phyloP scores from a whole-genome alignment of 768 basidiomycete genomes.

The Amanita muscaria region DNA sequence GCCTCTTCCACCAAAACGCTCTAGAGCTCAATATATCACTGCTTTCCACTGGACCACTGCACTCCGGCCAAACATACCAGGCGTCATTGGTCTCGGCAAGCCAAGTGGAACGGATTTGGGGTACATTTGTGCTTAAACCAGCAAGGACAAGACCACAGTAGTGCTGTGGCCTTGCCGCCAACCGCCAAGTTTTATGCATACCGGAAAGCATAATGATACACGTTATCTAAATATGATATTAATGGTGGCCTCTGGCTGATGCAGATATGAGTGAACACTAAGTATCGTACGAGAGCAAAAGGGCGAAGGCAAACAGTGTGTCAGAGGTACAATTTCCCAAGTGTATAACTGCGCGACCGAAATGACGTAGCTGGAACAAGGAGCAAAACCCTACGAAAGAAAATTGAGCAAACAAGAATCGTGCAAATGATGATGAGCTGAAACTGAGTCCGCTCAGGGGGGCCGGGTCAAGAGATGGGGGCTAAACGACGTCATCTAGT shows the following conservation, averaged over 20 bases:
- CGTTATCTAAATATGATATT: slow-evolving; percentile 31
- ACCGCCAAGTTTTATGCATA: slow-evolving; percentile 17
- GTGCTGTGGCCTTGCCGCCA: slow-evolving; percentile 11
- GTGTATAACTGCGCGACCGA: slow-evolving; percentile 10
- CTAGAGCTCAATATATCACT: too few species aligned
- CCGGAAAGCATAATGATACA: slow-evolving; percentile 43
- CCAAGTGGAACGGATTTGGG: too few species aligned
- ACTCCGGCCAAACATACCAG: too few species aligned
- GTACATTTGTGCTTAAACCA: not conserved
- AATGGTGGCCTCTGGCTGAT: slow-evolving; percentile 35
- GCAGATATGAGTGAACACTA: slow-evolving; percentile 33
- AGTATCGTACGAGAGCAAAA: slow-evolving; percentile 26
- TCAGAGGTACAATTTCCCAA: slow-evolving; percentile 5
- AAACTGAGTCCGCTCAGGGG: slow-evolving; percentile 35
- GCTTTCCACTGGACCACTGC: too few species aligned
- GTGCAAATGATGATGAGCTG: slow-evolving; percentile 16
- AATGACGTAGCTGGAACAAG: slow-evolving; percentile 14
- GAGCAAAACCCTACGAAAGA: slow-evolving; percentile 1
- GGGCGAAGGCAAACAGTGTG: slow-evolving; percentile 12
- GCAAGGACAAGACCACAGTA: slow-evolving; percentile 11
- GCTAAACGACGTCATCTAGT: slow-evolving; percentile 35
- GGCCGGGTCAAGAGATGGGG: slow-evolving; percentile 50
- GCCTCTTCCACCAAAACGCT: too few species aligned
- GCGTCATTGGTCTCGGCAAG: too few species aligned
- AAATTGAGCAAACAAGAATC: slow-evolving; percentile 12